Base-by-base conservation (phyloP, 106 monocot species). In the Dioscorea alata region DNA sequence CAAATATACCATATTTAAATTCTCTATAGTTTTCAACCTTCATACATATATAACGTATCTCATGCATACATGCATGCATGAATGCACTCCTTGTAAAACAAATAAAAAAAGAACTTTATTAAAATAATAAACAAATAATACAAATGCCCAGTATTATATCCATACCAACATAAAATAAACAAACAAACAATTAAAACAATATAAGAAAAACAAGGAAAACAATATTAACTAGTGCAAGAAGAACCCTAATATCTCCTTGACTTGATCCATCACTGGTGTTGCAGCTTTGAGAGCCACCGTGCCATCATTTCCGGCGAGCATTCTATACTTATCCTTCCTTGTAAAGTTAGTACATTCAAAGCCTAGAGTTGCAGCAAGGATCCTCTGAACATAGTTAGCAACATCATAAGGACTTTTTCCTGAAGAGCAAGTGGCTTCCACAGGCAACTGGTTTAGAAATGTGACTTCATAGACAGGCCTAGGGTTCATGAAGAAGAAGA, bases 401-500 rank as follows among this genome's bases (percentile, higher is more conserved):
- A 99, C 97, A n/a, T 92, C 97, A 33, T 76, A 67, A 1, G 89
- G 78, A 65, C 69, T 87, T 81, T 74, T 86, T 4, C 97, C 97
- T 13, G 92, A 78, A 0, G 89, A 51, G 71, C 92, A 89, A 2
- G 97, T 99, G 4, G 77, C 85, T 68, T 99, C 92, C 63, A 24
- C 70, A 20, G 89, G 89, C 49, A 99, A 64, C 75, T 87, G 82
- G 70, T 83, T 82, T 48, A 99, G 59, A 63, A 99, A 99, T 2
- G 86, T 99, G n/a, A 92, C 83, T 87, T 99, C 97, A 77, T 99
- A 99, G 0, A 85, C 86, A 4, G 97, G 97, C 57, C 87, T 74
- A 23, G 97, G 92, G 74, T 99, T 92, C 92, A 92, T 92, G 75
- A 99, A 79, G 87, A 92, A 99, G 87, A 92, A 92, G 54, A 99